Base-by-base conservation (phyloP, 495 filamentous ascomycete species). In the Friedmanniomyces endolithicus region DNA sequence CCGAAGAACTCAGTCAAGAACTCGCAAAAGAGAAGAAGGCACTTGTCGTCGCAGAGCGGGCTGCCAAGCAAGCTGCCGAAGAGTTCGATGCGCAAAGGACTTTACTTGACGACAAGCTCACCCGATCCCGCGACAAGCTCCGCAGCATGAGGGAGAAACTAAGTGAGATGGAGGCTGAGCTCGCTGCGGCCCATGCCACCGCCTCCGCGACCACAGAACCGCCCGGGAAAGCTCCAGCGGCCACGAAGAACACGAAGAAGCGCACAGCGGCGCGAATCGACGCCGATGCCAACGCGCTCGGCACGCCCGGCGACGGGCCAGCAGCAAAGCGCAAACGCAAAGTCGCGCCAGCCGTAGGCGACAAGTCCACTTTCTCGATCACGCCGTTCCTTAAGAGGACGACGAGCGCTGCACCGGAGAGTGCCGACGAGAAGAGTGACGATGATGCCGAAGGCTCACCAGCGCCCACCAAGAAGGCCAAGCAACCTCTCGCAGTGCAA, bases 351-450 rank as follows among this genome's bases (percentile, higher is more conserved):
- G 66, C 63, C 8, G 56, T 82, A 37, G 88, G 85, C 23, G 88
- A 94, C 59, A 94, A 94, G 67, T 94, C 88, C 0, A 80, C 75
- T 19, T 96, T 96, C 65, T 92, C 88, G 11, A 89, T 96, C 58
- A 96, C 90, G 1, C 90, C 90, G 0, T 94, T 89, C 68, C 71
- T 96, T 27, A 94, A 90, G 71, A 83, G 86, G 50, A 86, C 84
- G 7, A 72, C 77, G 40, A 83, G 73, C 61, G 69, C 74, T n/a
- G 67, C 70, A 9, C 68, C 69, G 37, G 75, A 75, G 35, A 72
- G 72, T 43, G 66, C 74, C 58, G 62, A 65, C 41, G 69, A 22
- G 52, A 41, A 41, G 37, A 41, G 37, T 14, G 37, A 66, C 9
- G 51, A 41, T 7, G 53, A 50, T 6, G 60, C 53, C 22, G 62